phyloP scores from a whole-genome alignment of 2,329 filamentous ascomycete genomes.

The Rosellinia necatrix region DNA sequence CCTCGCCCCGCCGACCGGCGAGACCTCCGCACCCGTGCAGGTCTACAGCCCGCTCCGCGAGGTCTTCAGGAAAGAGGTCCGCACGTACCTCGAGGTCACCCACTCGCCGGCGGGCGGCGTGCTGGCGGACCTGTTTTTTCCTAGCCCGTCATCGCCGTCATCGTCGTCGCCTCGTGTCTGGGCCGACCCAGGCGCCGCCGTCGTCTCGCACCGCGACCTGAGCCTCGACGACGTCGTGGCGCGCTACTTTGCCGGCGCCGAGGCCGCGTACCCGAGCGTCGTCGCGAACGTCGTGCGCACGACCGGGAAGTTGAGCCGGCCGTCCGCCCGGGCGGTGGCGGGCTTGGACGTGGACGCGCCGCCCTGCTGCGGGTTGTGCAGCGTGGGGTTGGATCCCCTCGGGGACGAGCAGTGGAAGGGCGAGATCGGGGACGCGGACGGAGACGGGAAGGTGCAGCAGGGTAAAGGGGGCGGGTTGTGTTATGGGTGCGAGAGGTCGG shows the following conservation, averaged over 20 bases:
- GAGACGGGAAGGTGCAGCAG: constrained; percentile 26
- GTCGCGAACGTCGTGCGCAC: constrained; percentile 96
- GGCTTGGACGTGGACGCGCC: background rate
- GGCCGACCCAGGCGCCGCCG: constrained; percentile 52
- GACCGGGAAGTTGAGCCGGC: constrained; percentile 72
- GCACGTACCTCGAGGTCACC: constrained; percentile 65
- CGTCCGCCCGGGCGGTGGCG: background rate
- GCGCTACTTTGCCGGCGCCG: constrained; percentile 85
- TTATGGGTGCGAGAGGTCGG: constrained; percentile 74
- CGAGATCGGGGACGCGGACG: constrained; percentile 57
- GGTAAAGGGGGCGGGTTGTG: constrained; percentile 54
- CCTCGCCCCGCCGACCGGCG: too few relatives aligned
- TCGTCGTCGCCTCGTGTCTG: too few relatives aligned
- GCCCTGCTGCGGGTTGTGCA: constrained; percentile 68
- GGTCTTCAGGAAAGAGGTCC: constrained; percentile 79
- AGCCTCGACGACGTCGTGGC: constrained; percentile 91
- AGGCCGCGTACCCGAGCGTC: constrained; percentile 84
- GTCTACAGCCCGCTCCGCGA: constrained; percentile 85
- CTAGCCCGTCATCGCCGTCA: background rate
- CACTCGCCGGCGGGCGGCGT: background rate
- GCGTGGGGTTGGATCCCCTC: constrained; percentile 65
- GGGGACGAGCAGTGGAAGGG: constrained; percentile 68
- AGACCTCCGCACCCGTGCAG: constrained; percentile 39
- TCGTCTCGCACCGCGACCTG: constrained; percentile 72
- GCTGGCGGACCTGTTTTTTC: constrained; percentile 10